phyloP scores from a whole-genome alignment of 2,329 filamentous ascomycete genomes.

The Rhexocercosporidium sp. region DNA sequence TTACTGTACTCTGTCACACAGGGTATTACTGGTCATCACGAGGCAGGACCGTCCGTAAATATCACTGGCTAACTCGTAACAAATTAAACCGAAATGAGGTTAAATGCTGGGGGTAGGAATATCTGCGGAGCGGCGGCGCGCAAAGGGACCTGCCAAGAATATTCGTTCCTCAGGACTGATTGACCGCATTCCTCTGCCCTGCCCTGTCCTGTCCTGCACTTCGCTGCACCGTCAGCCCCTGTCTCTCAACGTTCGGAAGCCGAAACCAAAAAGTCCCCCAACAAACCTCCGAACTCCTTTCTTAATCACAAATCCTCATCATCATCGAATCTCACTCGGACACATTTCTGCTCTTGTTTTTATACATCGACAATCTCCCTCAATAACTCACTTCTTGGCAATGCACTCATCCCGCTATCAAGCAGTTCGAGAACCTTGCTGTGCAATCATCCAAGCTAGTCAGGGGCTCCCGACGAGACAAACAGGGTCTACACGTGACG shows the following conservation, averaged over 20 bases:
- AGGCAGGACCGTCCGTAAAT: neutral
- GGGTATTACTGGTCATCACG: neutral
- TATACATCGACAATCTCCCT: neutral
- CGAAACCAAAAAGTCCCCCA: slow-evolving; percentile 5
- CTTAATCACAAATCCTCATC: neutral
- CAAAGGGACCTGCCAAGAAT: slow-evolving; percentile 4
- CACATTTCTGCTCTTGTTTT: neutral
- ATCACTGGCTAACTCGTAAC: neutral
- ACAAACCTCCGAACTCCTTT: slow-evolving; percentile 1
- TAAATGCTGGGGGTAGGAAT: neutral
- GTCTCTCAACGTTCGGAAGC: slow-evolving; percentile 11
- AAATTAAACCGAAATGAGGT: neutral
- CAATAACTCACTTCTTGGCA: neutral
- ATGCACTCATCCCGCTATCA: neutral
- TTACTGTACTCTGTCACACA: neutral
- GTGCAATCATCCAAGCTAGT: neutral
- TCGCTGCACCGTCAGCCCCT: neutral
- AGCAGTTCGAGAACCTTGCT: neutral
- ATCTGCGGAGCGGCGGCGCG: neutral
- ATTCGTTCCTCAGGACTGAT: neutral
- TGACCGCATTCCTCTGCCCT: neutral
- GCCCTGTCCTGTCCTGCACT: neutral
- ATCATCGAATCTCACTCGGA: neutral
- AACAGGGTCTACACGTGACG: slow-evolving; percentile 10
- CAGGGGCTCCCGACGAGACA: neutral